Percentiles rank a stretch among this genome's conserved stretches.
phyloP scores from a whole-genome alignment of 2,329 filamentous ascomycete genomes.

The Pseudocercospora vitis region DNA sequence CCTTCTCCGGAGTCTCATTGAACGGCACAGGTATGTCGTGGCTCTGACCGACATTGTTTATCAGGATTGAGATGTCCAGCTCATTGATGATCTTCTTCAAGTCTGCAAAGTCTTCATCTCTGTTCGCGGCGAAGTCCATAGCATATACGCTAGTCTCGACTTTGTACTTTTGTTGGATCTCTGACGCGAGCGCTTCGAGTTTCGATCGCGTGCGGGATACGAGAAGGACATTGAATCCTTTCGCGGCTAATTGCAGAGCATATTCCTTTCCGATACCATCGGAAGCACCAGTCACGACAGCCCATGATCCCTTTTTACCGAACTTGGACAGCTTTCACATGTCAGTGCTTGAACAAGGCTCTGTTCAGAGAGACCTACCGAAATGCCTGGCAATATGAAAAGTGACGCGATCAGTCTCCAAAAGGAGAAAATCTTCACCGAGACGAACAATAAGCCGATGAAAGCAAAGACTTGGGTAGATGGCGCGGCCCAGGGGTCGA shows the following conservation, averaged over 20 bases:
- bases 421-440: constrained; percentile 47
- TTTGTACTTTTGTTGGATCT: constrained; percentile 70
- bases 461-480: constrained; percentile 38
- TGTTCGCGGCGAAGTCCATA: constrained; percentile 87
- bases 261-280: constrained; percentile 98
- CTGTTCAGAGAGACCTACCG: constrained; percentile 38
- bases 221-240: constrained; percentile 92
- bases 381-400: constrained; percentile 51
- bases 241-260: constrained; percentile 80
- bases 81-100: constrained; percentile 66
- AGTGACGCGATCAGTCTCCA: constrained; percentile 50
- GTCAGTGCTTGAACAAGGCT: constrained; percentile 3
- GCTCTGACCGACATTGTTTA: constrained; percentile 97
- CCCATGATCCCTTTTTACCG: constrained; percentile 90
- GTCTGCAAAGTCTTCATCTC: constrained; percentile 74
- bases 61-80: constrained; percentile 73
- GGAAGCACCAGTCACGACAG: constrained; percentile 88
- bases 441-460: constrained; percentile 42
- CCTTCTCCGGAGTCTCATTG: constrained; percentile 71
- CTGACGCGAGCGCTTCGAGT: constrained; percentile 71
- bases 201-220: constrained; percentile 95
- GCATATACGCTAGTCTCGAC: constrained; percentile 75
- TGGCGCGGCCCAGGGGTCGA: constrained; percentile 36
- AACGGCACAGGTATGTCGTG: constrained; percentile 93
- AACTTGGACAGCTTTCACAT: constrained; percentile 74